These are phyloP conservation scores for Cyclocybe aegerita DNA, from an alignment of 768 basidiomycete genomes.

Conservation along the genomic window DNA sequence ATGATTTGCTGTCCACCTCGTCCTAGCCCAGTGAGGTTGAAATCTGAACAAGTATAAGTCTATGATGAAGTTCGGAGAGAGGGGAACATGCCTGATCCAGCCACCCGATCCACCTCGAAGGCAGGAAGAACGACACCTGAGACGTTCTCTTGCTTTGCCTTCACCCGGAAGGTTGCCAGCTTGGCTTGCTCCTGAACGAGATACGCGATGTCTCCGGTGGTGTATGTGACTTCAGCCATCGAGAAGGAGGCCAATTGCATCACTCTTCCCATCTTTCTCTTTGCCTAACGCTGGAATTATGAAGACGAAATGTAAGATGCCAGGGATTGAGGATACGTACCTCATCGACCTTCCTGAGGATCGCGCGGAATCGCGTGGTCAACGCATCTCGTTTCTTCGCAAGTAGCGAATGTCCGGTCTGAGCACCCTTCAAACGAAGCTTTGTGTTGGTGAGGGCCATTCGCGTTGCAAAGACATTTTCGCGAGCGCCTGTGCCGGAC, in stretches of 20 bases:
- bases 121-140: slow-evolving; percentile 95
- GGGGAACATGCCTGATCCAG: slow-evolving; percentile 67
- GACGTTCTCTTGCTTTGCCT: slow-evolving; percentile 96
- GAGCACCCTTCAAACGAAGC: slow-evolving; percentile 84
- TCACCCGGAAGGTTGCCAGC: slow-evolving; percentile 88
- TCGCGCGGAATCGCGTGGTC: slow-evolving; percentile 91
- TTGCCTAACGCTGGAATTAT: slow-evolving; percentile 63
- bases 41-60: slow-evolving; percentile 52
- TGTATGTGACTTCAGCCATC: slow-evolving; percentile 97
- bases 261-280: slow-evolving; percentile 97
- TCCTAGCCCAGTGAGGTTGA: slow-evolving; percentile 95
- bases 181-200: slow-evolving; percentile 97
- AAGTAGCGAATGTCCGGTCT: slow-evolving; percentile 92
- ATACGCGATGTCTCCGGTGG: slow-evolving; percentile 96
- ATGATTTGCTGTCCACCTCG: slow-evolving; percentile 96
- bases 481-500: slow-evolving; percentile 89
- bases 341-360: slow-evolving; percentile 97
- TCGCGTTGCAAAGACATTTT: slow-evolving; percentile 94
- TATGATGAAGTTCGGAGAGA: neutral
- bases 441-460: slow-evolving; percentile 97
- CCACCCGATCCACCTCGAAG: slow-evolving; percentile 87
- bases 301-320: slow-evolving; percentile 10
- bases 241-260: slow-evolving; percentile 99
- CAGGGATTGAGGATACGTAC: slow-evolving; percentile 37
- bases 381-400: slow-evolving; percentile 99